phyloP scores from a whole-genome alignment of 2,329 filamentous ascomycete species.

The Arthrocladium fulminans region DNA sequence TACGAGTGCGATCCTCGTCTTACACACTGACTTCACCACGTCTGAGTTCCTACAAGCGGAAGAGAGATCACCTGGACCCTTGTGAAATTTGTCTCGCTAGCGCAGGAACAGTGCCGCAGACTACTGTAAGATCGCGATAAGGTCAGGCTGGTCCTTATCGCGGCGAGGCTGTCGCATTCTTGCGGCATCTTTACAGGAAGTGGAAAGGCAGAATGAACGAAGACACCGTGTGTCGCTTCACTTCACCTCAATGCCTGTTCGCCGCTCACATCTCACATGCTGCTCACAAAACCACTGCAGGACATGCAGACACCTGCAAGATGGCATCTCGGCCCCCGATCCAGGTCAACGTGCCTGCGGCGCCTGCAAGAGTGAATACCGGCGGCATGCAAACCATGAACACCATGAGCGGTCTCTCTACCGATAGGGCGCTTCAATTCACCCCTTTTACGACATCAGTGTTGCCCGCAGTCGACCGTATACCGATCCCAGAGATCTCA shows the following conservation, averaged over 20 bases:
- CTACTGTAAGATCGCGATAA: neutral
- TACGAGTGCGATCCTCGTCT: too few relatives aligned
- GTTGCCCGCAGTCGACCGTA: conserved; percentile 33
- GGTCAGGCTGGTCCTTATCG: neutral
- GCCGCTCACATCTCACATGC: too few relatives aligned
- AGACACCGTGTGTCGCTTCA: neutral
- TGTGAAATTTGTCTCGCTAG: neutral
- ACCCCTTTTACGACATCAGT: conserved; percentile 42
- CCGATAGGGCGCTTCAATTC: conserved; percentile 41
- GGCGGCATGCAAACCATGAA: neutral
- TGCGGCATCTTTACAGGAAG: neutral
- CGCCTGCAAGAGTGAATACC: neutral
- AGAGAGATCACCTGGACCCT: neutral
- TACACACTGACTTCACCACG: neutral
- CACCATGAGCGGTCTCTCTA: conserved; percentile 20
- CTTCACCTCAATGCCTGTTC: neutral
- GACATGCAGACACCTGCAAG: neutral
- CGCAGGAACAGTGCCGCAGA: neutral
- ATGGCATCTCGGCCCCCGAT: conserved; percentile 6
- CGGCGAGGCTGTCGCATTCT: neutral
- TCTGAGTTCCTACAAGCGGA: too few relatives aligned
- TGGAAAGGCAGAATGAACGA: neutral
- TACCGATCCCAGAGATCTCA: conserved; percentile 28
- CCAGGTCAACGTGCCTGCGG: conserved; percentile 8
- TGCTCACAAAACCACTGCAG: too few relatives aligned